Percentiles rank a stretch among this genome's conserved stretches.
Evolutionary conservation across 306 rosid species (phyloP).

Genomic region (Psophocarpus tetragonolobus): DNA sequence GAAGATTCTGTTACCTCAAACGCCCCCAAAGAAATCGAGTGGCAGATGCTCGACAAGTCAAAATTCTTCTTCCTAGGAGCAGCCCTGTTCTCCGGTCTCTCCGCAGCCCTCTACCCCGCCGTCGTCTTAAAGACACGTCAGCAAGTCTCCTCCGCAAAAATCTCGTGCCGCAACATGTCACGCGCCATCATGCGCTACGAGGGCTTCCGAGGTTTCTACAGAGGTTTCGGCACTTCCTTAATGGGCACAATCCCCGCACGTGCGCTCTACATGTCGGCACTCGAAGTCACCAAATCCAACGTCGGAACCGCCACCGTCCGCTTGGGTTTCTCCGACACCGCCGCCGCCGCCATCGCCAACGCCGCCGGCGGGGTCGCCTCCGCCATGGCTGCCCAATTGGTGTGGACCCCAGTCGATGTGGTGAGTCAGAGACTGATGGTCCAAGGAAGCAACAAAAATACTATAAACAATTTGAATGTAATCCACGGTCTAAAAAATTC

Average conservation of each 20-base stretch:
- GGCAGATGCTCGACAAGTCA: slow-evolving; percentile 54
- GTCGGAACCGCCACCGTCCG: slow-evolving; percentile 51
- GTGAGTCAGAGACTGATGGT: slow-evolving; percentile 52
- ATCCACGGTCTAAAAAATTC: neutral
- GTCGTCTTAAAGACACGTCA: slow-evolving; percentile 70
- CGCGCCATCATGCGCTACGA: slow-evolving; percentile 53
- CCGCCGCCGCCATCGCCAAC: slow-evolving; percentile 60
- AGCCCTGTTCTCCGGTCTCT: slow-evolving; percentile 65
- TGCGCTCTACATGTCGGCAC: slow-evolving; percentile 71
- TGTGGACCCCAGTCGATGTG: slow-evolving; percentile 68
- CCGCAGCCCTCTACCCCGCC: slow-evolving; percentile 59
- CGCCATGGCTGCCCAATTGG: slow-evolving; percentile 73
- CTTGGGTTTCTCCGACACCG: slow-evolving; percentile 62
- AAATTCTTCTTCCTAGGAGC: slow-evolving; percentile 65
- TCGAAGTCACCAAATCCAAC: slow-evolving; percentile 66
- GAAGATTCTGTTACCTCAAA: slow-evolving; percentile 47
- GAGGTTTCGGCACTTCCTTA: slow-evolving; percentile 75
- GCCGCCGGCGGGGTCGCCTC: slow-evolving; percentile 74
- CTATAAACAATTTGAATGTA: neutral
- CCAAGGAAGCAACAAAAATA: slow-evolving; percentile 41
- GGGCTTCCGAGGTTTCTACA: slow-evolving; percentile 66
- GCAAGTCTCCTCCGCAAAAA: slow-evolving; percentile 49
- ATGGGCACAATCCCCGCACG: slow-evolving; percentile 78
- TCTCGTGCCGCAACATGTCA: slow-evolving; percentile 56
- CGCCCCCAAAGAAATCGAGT: slow-evolving; percentile 65